Evolutionary conservation across 73 alveolate species (phyloP).

Genomic region (Effrenium voratum): DNA sequence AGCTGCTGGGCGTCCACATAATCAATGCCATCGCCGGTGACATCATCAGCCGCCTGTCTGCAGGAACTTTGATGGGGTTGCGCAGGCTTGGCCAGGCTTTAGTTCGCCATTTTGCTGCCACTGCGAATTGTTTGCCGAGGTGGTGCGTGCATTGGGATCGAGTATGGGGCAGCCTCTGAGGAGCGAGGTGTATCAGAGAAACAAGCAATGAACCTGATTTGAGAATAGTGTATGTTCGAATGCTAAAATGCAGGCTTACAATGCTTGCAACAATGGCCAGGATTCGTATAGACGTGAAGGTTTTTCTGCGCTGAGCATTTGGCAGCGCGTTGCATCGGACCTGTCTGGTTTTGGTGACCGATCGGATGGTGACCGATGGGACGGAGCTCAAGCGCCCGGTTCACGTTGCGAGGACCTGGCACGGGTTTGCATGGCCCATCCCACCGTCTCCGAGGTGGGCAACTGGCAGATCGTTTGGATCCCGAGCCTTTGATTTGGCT

Average conservation of each 20-base stretch:
- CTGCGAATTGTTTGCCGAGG: background rate
- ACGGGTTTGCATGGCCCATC: conserved; percentile 99
- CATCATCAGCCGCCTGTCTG: conserved; percentile 95
- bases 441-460: conserved; percentile 98
- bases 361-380: too few relatives aligned
- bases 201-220: too few relatives aligned
- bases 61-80: background rate
- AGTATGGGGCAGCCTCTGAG: conserved; percentile 99
- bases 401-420: conserved; percentile 96
- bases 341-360: too few relatives aligned
- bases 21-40: conserved; percentile 99
- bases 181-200: too few relatives aligned
- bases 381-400: background rate
- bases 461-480: background rate
- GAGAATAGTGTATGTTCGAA: too few relatives aligned
- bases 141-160: conserved; percentile 96
- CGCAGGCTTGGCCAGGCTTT: background rate
- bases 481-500: too few relatives aligned
- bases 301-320: too few relatives aligned
- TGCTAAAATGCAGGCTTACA: too few relatives aligned
- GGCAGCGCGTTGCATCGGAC: too few relatives aligned
- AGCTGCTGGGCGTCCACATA: conserved; percentile 97
- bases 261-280: too few relatives aligned
- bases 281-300: too few relatives aligned
- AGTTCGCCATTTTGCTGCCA: background rate